Conservation (phyloP, 306 rosid species). For the Coriaria nepalensis region DNA sequence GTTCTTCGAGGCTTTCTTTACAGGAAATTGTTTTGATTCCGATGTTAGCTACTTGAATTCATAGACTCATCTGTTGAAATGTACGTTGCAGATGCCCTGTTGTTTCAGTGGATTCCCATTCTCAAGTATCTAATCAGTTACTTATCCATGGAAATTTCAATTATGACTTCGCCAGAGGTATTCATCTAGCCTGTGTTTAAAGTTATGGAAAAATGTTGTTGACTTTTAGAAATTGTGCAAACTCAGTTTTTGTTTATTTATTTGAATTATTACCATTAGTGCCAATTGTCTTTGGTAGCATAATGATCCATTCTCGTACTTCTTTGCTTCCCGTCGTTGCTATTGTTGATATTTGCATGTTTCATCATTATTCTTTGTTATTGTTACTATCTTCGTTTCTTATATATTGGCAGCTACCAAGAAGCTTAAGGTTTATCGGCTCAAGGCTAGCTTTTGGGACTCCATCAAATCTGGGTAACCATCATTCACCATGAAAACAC, state of each 20-base stretch:
- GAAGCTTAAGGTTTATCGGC: constrained; percentile 38
- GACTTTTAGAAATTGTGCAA: no score
- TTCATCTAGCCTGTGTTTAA: no score
- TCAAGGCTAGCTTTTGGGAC: constrained; percentile 84
- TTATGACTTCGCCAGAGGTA: constrained; percentile 24
- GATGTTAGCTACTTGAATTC: not conserved
- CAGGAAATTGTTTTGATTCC: not conserved
- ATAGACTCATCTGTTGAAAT: not conserved
- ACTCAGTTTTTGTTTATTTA: no score
- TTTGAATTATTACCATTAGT: no score
- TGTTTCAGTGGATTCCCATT: constrained; percentile 30
- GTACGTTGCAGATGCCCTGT: constrained; percentile 33
- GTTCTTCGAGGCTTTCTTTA: not conserved
- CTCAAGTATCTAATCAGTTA: constrained; percentile 17
- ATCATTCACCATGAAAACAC: no score
- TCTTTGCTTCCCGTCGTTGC: no score
- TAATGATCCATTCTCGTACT: no score
- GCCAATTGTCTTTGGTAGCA: no score
- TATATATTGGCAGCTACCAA: constrained; percentile 49
- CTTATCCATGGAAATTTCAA: constrained; percentile 30
- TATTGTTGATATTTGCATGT: no score
- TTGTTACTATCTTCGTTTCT: no score
- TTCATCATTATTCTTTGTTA: no score
- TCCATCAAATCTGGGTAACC: constrained; percentile 87
- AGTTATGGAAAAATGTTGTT: no score